phyloP scores from a whole-genome alignment of 768 basidiomycete genomes.

The Mycena floridula region DNA sequence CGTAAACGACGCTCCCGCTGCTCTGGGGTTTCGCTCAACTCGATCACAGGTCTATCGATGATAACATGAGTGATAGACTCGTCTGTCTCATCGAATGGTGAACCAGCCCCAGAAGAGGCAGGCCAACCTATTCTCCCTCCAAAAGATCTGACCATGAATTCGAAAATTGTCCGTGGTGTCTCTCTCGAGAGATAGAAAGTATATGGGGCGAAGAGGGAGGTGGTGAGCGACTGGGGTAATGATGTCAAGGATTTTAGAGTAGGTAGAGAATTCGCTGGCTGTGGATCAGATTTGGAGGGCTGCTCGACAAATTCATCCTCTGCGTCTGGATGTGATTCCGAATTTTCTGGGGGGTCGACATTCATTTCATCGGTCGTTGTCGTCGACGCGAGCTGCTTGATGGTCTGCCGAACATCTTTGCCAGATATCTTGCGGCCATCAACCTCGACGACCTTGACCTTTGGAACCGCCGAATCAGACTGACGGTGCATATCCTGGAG shows the following conservation, averaged over 20 bases:
- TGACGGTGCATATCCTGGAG: constrained; percentile 46
- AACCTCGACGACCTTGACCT: constrained; percentile 41
- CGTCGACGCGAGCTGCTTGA: constrained; percentile 42
- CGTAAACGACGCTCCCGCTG: constrained; percentile 57
- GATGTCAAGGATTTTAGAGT: constrained; percentile 64
- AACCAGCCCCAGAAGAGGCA: constrained; percentile 71
- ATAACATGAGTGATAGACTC: constrained; percentile 90
- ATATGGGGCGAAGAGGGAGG: constrained; percentile 76
- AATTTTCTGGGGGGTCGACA: constrained; percentile 26
- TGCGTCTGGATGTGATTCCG: constrained; percentile 27
- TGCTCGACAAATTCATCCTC: constrained; percentile 70
- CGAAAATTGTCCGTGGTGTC: constrained; percentile 85
- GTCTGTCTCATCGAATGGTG: constrained; percentile 72
- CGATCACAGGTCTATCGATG: constrained; percentile 76
- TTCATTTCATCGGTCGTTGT: constrained; percentile 26
- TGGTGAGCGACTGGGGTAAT: constrained; percentile 48
- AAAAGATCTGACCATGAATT: constrained; percentile 88
- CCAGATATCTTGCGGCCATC: constrained; percentile 40
- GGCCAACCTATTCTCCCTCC: constrained; percentile 94
- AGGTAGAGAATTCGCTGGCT: constrained; percentile 44
- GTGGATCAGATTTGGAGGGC: constrained; percentile 44
- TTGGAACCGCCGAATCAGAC: constrained; percentile 29
- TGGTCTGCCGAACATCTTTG: constrained; percentile 55
- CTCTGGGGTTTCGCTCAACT: constrained; percentile 44
- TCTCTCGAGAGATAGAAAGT: constrained; percentile 94